Evolutionary conservation across 768 basidiomycete genomes (phyloP).

Genomic region (Aureoboletus auriporus): DNA sequence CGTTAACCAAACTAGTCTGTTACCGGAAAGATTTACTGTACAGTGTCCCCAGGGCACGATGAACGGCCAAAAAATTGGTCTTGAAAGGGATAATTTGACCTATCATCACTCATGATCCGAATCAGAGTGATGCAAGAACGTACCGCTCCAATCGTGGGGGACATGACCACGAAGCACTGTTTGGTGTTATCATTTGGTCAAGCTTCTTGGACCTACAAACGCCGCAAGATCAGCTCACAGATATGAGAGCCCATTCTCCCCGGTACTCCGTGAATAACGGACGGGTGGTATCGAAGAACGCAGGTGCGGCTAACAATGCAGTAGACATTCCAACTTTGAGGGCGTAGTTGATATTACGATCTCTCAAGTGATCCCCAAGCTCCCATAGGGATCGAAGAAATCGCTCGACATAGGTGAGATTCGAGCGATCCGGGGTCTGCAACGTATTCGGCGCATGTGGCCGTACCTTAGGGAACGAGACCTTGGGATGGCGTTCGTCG

Average conservation of each 20-base stretch:
- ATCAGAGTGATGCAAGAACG: constrained; percentile 18
- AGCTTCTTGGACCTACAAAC: constrained; percentile 8
- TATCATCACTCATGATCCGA: constrained; percentile 7
- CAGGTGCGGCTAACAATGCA: constrained; percentile 80
- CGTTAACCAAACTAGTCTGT: constrained; percentile 7
- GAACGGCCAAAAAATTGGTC: constrained; percentile 84
- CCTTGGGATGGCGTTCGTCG: constrained; percentile 43
- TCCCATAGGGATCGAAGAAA: constrained; percentile 72
- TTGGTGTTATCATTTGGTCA: constrained; percentile 22
- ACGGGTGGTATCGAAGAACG: constrained; percentile 78
- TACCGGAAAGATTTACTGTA: constrained; percentile 33
- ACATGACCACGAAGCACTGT: constrained; percentile 84
- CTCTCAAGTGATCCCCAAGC: constrained; percentile 56
- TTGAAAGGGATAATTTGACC: constrained; percentile 25
- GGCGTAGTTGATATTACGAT: constrained; percentile 81
- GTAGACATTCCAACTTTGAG: constrained; percentile 84
- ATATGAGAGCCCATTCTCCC: constrained; percentile 96
- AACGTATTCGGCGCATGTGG: constrained; percentile 85
- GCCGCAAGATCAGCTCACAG: constrained; percentile 45
- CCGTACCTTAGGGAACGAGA: constrained; percentile 75
- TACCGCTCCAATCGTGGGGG: constrained; percentile 84
- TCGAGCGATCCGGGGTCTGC: constrained; percentile 64
- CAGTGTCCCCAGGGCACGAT: constrained; percentile 85
- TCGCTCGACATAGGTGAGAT: constrained; percentile 57
- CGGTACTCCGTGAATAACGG: constrained; percentile 75